Evolutionary conservation across 2,329 filamentous ascomycete genomes (phyloP).

Genomic region (Pyricularia sp.): DNA sequence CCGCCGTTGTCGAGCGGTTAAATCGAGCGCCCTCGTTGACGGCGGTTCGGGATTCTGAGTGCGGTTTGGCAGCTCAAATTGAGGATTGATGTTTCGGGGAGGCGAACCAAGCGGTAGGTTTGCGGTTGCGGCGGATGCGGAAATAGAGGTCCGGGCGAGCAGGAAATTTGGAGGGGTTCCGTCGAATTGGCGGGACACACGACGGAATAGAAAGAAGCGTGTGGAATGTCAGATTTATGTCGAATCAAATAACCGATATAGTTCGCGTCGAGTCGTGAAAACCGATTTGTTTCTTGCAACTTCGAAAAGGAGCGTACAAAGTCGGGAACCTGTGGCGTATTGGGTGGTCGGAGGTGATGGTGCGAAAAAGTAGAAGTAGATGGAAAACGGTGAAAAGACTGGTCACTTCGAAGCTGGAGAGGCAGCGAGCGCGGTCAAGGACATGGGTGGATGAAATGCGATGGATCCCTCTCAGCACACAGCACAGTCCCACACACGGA

Average conservation of each 20-base stretch:
- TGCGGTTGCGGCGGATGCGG: conserved; percentile 1
- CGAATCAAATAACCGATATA: not conserved
- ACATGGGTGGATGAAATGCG: not conserved
- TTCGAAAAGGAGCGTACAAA: not conserved
- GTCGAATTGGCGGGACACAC: not conserved
- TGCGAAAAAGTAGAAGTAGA: not conserved
- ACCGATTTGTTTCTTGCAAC: not conserved
- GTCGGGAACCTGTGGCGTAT: not conserved
- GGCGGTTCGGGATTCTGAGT: not conserved
- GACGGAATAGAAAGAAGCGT: not conserved
- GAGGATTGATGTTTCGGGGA: not conserved
- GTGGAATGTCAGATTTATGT: not conserved
- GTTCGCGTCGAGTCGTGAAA: not conserved
- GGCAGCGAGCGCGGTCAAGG: not conserved
- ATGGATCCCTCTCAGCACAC: not conserved
- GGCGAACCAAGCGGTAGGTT: not conserved
- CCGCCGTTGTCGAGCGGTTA: not conserved
- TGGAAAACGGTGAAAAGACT: conserved; percentile 1
- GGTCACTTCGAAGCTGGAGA: not conserved
- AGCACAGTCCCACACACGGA: not conserved
- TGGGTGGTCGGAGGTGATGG: not conserved
- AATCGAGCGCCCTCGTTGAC: not conserved
- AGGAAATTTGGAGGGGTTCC: not conserved
- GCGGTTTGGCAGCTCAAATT: not conserved
- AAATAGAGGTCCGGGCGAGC: not conserved